Evolutionary conservation across 169 alveolate genomes (phyloP).

Genomic region (Theileria annulata): DNA sequence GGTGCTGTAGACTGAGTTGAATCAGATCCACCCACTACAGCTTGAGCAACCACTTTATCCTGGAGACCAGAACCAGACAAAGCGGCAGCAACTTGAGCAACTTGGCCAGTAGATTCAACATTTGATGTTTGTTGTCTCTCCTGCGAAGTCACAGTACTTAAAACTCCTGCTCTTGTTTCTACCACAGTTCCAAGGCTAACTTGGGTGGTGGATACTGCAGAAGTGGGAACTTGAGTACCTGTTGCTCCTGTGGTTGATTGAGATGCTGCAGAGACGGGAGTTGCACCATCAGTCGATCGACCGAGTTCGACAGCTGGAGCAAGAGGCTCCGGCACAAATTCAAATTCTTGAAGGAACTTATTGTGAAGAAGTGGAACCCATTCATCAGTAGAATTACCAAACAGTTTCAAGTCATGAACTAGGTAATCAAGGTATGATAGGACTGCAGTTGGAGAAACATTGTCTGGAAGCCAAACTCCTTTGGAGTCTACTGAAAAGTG

Average conservation of each 20-base stretch:
- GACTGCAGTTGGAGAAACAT: slow-evolving; percentile 4
- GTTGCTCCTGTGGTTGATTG: neutral
- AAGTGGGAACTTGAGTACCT: neutral
- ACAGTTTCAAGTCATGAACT: neutral
- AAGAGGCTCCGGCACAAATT: neutral
- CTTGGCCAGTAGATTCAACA: neutral
- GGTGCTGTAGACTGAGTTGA: slow-evolving; percentile 7
- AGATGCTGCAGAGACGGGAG: neutral
- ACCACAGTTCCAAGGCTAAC: neutral
- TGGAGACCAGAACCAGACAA: neutral
- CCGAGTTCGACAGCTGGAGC: neutral
- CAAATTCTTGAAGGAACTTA: neutral
- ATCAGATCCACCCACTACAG: neutral
- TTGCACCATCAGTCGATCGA: neutral
- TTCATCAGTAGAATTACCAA: neutral
- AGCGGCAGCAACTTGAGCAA: neutral
- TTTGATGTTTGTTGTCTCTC: neutral
- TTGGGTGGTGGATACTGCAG: neutral
- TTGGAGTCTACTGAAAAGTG: slow-evolving; percentile 2
- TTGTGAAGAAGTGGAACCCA: slow-evolving; percentile 5
- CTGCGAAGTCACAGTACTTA: neutral
- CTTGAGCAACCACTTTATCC: neutral
- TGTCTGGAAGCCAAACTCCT: slow-evolving; percentile 6
- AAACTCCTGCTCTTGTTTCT: neutral
- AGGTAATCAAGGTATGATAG: neutral